phyloP scores from a whole-genome alignment of 208 protist species.

The Zelonia costaricensis region DNA sequence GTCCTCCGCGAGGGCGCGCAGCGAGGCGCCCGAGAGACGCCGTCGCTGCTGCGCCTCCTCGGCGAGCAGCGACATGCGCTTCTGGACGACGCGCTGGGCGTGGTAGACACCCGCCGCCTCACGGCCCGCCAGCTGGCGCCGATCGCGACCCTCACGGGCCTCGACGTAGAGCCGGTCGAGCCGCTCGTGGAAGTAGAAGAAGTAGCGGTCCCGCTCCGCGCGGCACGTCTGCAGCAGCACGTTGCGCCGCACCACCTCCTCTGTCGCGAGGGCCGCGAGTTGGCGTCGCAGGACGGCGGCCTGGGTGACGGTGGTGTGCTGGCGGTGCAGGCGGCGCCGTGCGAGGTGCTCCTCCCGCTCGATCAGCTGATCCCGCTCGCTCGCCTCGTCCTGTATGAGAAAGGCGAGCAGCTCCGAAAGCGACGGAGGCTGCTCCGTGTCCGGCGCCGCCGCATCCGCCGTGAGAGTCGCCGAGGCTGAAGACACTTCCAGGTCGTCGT shows the following conservation, averaged over 20 bases:
- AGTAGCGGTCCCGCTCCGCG: not conserved
- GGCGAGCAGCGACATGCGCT: constrained; percentile 9
- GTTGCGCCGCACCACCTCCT: constrained; percentile 27
- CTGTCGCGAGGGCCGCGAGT: constrained; percentile 12
- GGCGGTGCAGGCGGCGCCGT: constrained; percentile 46
- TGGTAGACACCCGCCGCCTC: constrained; percentile 32
- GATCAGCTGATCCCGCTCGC: constrained; percentile 65
- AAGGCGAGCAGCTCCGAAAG: constrained; percentile 7
- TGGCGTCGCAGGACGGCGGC: constrained; percentile 9
- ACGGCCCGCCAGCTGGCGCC: constrained; percentile 24
- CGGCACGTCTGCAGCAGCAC: not conserved
- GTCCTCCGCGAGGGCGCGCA: not conserved
- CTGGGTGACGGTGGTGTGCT: constrained; percentile 10
- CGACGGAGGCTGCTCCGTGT: not conserved
- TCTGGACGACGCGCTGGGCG: constrained; percentile 16
- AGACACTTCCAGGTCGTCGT: no score
- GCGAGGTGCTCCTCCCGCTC: constrained; percentile 56
- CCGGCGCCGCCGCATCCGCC: not conserved
- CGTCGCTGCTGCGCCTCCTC: constrained; percentile 23
- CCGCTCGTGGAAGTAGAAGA: constrained; percentile 32
- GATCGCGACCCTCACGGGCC: constrained; percentile 23
- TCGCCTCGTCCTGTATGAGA: constrained; percentile 40
- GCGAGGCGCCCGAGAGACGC: not conserved
- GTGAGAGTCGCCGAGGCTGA: constrained; percentile 3
- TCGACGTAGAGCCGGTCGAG: constrained; percentile 34